Base-by-base conservation (phyloP, 352 stramenopile species). In the Phytophthora parvispora region DNA sequence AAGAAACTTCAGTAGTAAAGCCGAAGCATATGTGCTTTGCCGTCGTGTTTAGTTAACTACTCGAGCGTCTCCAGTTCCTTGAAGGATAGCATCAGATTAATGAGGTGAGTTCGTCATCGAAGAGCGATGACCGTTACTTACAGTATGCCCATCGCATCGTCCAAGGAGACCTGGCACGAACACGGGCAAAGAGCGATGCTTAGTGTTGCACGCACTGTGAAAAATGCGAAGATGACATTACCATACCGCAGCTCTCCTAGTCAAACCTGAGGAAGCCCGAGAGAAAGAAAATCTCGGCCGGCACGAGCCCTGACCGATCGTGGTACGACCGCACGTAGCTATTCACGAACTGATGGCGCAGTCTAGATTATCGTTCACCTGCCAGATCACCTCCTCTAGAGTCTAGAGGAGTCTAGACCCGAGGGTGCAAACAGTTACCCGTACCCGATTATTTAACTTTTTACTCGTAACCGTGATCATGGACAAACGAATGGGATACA, bases 261-360 rank as follows among this genome's bases (percentile, higher is more conserved):
- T 94, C 87, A 48, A 91, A 93, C 81, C 92, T 93, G 70, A 95
- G 81, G 49, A 93, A 95, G 27, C 79, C 90, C n/a, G 77, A 91
- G n/a, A 95, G 67, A 66, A 90, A 92, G 55, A 95, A 94, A 10
- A 95, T 63, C 62, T 93, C 84, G 22, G 77, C 83, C 6, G 87
- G 87, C 51, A 94, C 87, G 27, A 94, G 66, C 0, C 86, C 85
- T 55, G 86, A 84, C 13, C 75, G 78, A 71, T 95, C 86, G 62
- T 74, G 82, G 32, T 83, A 73, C 5, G 84, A 77, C 27, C 87
- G 80, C 51, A 89, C 58, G 72, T 93, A 95, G 69, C 86, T 93
- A 15, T 73, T 77, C 34, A 91, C 83, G 50, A 93, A 94, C 69
- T 87, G 58, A 95, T 79, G 55, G 72, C 54, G 43, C 87, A 86